These are phyloP conservation scores for Rhodotorula diobovata DNA, from an alignment of 768 basidiomycete species.

Conservation along the genomic window DNA sequence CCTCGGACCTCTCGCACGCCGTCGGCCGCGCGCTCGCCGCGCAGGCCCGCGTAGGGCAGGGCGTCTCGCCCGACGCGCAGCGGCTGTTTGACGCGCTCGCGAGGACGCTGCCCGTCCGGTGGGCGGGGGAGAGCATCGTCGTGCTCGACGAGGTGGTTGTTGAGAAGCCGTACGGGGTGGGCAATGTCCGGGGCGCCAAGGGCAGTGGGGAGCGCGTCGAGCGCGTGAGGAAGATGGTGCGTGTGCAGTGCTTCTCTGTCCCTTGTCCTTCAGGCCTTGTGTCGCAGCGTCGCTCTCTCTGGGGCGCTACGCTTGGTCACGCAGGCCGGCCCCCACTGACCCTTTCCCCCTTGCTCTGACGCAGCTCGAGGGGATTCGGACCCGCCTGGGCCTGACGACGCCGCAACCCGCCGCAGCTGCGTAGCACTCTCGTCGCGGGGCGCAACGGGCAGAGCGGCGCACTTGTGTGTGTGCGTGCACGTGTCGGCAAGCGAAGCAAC, in stretches of 20 bases:
- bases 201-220: constrained; percentile 20
- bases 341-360: too few species aligned
- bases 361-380: constrained; percentile 6
- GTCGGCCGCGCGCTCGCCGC: constrained; percentile 9
- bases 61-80: constrained; percentile 24
- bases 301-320: too few species aligned
- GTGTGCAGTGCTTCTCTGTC: neutral
- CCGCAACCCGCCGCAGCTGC: neutral
- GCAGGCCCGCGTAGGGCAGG: constrained; percentile 12
- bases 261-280: too few species aligned
- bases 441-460: too few species aligned
- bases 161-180: constrained; percentile 19
- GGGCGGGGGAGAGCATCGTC: constrained; percentile 30
- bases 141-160: constrained; percentile 42
- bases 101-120: constrained; percentile 37
- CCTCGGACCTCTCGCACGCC: neutral
- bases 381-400: neutral
- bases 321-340: too few species aligned
- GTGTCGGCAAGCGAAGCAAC: too few species aligned
- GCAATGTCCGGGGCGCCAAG: constrained; percentile 27
- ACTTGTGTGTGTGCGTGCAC: too few species aligned
- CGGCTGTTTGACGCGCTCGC: constrained; percentile 33
- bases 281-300: too few species aligned
- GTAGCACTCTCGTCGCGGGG: neutral
- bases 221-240: constrained; percentile 24